Evolutionary conservation across 1,284 basidiomycete genomes (phyloP), one percentile per base, ranked within the genome.

Genomic region (Dichomitus squalens): DNA sequence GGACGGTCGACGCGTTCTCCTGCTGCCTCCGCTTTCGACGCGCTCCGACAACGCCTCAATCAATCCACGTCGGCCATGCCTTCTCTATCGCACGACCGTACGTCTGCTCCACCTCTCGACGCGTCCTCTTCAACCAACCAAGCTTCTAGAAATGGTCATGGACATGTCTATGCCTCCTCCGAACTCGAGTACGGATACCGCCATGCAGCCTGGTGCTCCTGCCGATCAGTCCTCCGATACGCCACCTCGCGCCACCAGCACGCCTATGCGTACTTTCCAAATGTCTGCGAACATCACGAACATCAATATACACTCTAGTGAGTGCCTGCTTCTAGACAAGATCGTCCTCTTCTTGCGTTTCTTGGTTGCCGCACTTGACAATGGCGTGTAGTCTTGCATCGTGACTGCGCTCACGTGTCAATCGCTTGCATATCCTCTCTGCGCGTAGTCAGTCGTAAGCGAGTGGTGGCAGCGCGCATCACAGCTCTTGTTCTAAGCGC

Each of bases 241-340:
- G 35, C 76, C 78, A 18, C 79, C 82, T 25, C 73, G 68, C 55
- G 80, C 79, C 11, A 79, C 81, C 14, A 83, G 79, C 66, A 85
- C 84, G 12, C 81, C 83, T 9, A 76, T 82, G 57, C 73, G 73
- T 5, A 86, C 89, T 14, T 72, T 88, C 58, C 81, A 81, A 57
- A 79, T 88, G 70, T 83, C 85, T 31, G 79, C 80, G 2, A 78
- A 82, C 55, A 70, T 81, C 29, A 76, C 80, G 2, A 78, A 82
- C 55, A 70, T 81, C 27, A 76, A 75, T 38, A 77, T 75, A 59
- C 79, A 85, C 57, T 84, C 86, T 18, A 88, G 88, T 88, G 67
- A 61, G 84, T 75, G 12, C 25, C 18, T 16, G 5, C 23, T 44
- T n/a, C n/a, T 38, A 31, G 29, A 31, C 29, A 31, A n/a, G n/a